Evolutionary conservation across 768 basidiomycete genomes (phyloP).

Genomic region (Pleurotus platypus): DNA sequence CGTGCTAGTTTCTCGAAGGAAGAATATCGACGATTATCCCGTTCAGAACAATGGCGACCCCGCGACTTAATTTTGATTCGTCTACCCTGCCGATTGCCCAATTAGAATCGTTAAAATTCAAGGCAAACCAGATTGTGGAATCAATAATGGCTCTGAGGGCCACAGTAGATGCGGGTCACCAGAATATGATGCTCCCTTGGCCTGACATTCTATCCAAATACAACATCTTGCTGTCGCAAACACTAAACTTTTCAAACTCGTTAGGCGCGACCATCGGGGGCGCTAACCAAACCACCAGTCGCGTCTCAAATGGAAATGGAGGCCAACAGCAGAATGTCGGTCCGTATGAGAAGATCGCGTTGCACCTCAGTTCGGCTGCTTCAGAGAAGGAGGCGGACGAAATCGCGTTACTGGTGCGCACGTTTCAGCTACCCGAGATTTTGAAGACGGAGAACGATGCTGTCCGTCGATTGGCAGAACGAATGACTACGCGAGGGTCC

Average conservation of each 20-base stretch:
- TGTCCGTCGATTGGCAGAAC: conserved; percentile 65
- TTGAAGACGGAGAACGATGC: conserved; percentile 67
- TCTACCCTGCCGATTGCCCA: conserved; percentile 57
- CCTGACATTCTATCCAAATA: conserved; percentile 86
- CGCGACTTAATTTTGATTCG: conserved; percentile 9
- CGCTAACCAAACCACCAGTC: conserved; percentile 10
- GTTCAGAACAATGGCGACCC: background rate
- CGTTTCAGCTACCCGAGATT: conserved; percentile 78
- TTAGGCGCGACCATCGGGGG: conserved; percentile 40
- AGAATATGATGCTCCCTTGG: conserved; percentile 71
- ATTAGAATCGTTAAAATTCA: conserved; percentile 75
- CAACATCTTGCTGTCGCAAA: conserved; percentile 80
- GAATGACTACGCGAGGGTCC: conserved; percentile 59
- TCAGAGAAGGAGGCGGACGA: conserved; percentile 71
- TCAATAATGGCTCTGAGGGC: conserved; percentile 64
- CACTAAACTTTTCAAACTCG: conserved; percentile 69
- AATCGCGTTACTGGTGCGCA: conserved; percentile 70
- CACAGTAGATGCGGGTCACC: conserved; percentile 57
- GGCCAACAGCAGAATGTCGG: conserved; percentile 27
- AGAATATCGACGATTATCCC: background rate
- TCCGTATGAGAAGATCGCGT: conserved; percentile 59
- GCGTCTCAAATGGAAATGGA: conserved; percentile 1
- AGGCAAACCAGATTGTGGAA: conserved; percentile 76
- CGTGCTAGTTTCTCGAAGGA: too few relatives aligned
- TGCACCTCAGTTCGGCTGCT: conserved; percentile 60